These are phyloP conservation scores for Paraphaeosphaeria sporulosa DNA, from an alignment of 2,329 filamentous ascomycete species.

Conservation along the genomic window DNA sequence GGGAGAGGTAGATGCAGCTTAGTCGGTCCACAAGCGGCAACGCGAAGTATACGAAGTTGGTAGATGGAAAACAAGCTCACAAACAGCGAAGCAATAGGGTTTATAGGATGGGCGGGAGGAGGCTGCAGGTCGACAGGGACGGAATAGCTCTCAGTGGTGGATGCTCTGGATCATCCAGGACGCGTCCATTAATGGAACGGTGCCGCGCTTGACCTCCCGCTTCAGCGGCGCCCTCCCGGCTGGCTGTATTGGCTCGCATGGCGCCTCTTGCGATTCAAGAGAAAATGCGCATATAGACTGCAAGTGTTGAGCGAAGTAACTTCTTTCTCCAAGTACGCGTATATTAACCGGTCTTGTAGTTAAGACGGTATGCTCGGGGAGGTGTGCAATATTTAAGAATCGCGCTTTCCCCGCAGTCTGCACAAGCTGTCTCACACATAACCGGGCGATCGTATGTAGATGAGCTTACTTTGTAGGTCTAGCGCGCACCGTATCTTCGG, in stretches of 20 bases:
- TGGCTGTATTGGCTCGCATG: neutral
- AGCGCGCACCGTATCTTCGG: neutral
- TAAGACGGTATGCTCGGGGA: too few species aligned
- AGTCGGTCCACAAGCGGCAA: neutral
- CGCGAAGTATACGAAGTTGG: neutral
- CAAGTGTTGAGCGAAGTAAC: too few species aligned
- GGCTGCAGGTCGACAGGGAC: slow-evolving; percentile 16
- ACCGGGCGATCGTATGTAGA: too few species aligned
- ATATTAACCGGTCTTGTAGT: too few species aligned
- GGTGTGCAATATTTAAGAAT: too few species aligned
- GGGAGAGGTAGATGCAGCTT: neutral
- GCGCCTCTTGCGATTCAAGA: neutral
- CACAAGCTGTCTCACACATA: too few species aligned
- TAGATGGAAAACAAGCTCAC: neutral
- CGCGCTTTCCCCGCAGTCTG: slow-evolving; percentile 1
- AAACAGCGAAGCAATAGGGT: slow-evolving; percentile 4
- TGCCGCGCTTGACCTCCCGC: slow-evolving; percentile 2
- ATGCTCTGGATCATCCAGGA: slow-evolving; percentile 10
- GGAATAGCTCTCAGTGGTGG: slow-evolving; percentile 8
- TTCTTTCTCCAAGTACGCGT: too few species aligned
- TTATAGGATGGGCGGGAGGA: slow-evolving; percentile 9
- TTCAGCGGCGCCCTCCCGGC: too few species aligned
- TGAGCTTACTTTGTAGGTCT: neutral
- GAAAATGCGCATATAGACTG: too few species aligned
- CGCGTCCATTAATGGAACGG: neutral